phyloP scores from a whole-genome alignment of 495 filamentous ascomycete genomes.

The Penicillium herquei region DNA sequence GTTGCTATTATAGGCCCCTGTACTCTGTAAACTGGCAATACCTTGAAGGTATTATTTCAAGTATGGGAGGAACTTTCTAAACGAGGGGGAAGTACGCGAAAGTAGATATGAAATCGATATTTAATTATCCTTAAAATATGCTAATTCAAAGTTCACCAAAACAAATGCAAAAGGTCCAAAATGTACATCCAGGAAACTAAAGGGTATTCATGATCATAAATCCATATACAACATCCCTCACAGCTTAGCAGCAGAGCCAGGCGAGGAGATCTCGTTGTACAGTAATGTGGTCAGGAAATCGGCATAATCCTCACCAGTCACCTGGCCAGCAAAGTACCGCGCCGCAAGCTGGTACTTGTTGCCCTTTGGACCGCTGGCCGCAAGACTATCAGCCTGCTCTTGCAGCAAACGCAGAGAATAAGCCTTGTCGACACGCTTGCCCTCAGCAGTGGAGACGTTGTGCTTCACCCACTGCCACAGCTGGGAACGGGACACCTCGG shows the following conservation, averaged over 20 bases:
- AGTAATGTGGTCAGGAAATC: conserved; percentile 95
- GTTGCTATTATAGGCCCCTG: too few species aligned
- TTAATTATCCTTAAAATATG: background rate
- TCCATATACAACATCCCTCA: conserved; percentile 34
- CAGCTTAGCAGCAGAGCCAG: conserved; percentile 81
- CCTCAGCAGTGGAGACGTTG: conserved; percentile 80
- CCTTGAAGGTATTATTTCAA: too few species aligned
- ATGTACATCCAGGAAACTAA: background rate
- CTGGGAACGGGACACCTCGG: conserved; percentile 88
- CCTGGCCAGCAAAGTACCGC: conserved; percentile 88
- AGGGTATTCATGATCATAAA: conserved; percentile 36
- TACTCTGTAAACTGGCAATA: too few species aligned
- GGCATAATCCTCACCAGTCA: conserved; percentile 95
- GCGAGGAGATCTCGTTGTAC: conserved; percentile 93
- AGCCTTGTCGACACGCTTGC: conserved; percentile 88
- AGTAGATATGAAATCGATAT: background rate
- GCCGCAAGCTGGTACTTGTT: conserved; percentile 91
- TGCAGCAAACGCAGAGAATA: conserved; percentile 83
- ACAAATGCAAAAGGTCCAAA: background rate
- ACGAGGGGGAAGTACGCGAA: too few species aligned
- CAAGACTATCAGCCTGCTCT: conserved; percentile 79
- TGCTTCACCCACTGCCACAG: conserved; percentile 97
- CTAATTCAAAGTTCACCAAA: conserved; percentile 1
- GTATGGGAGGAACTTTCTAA: too few species aligned
- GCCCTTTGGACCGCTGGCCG: conserved; percentile 74